These are phyloP conservation scores for Sugiyamaella neomexicana DNA, from an alignment of 1,139 yeast species.

Conservation along the genomic window DNA sequence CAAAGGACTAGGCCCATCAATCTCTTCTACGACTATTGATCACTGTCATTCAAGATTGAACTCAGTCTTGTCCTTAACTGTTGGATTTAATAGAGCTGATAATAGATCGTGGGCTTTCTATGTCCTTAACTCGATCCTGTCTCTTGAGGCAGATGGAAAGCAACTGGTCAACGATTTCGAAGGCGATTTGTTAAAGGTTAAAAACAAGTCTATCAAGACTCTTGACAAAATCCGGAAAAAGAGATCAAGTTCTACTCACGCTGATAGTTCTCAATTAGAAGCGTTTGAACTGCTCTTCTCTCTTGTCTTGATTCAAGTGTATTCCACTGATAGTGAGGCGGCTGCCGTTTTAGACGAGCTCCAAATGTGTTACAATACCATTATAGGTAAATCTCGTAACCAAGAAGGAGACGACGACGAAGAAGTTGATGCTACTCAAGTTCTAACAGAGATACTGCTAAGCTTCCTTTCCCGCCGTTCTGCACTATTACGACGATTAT, in stretches of 20 bases:
- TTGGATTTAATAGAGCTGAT: conserved; percentile 49
- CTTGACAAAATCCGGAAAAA: conserved; percentile 50
- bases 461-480: conserved; percentile 75
- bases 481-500: conserved; percentile 66
- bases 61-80: conserved; percentile 52
- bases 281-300: conserved; percentile 78
- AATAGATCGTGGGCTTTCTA: conserved; percentile 60
- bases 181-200: conserved; percentile 45
- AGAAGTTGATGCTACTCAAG: conserved; percentile 52
- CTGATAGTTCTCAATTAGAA: conserved; percentile 44
- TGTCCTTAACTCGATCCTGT: conserved; percentile 26
- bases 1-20: conserved; percentile 33
- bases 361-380: conserved; percentile 42
- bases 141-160: conserved; percentile 27
- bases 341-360: conserved; percentile 73
- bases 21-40: conserved; percentile 25
- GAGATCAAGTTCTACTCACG: conserved; percentile 43
- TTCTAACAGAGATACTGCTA: conserved; percentile 76
- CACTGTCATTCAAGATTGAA: conserved; percentile 55
- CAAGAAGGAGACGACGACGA: conserved; percentile 37
- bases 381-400: conserved; percentile 36
- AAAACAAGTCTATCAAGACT: conserved; percentile 51
- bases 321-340: conserved; percentile 72
- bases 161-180: conserved; percentile 37
- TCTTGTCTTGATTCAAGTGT: conserved; percentile 74